Base-by-base conservation (phyloP, 495 filamentous ascomycete genomes). In the Tetracladium setigerum region DNA sequence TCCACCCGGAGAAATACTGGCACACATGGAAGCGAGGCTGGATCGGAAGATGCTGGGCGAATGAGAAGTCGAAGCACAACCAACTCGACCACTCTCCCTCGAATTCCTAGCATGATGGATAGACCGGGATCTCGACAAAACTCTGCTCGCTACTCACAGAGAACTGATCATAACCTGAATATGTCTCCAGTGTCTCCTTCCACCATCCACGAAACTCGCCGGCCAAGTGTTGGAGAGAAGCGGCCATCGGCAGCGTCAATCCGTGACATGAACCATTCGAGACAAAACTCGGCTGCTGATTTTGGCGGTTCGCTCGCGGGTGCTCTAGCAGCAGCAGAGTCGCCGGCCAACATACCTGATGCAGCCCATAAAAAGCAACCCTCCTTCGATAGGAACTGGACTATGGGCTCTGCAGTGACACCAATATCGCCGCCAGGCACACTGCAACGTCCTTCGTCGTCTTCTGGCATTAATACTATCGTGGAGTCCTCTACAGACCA, bases 331-430 rank as follows among this genome's bases (percentile, higher is more conserved):
- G 48, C 15, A 9, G 45, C 46, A 7, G 45, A 47, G 62, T 18
- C 37, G 11, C 16, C 50, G 12, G 19, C 35, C n/a, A 62, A 44
- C 56, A 12, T 38, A 8, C 60, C 27, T 61, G 47, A 61, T 30
- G 56, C 67, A 14, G 53, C 65, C 0, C 88, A 95, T 56, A 82
- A 81, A 58, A 92, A 90, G 61, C 82, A 87, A 51, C 79, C 84
- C 1, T 97, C 92, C 1, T 87, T 97, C 56, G 94, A 97, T 62
- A 74, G 82, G 17, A 82, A 83, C 46, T 99, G 94, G 92, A 89
- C 86, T 16, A 81, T 91, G 64, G 81, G 83, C 17, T 64, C 65
- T 51, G 72, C 69, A 19, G 38, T 46, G n/a, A 42, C 53, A 17
- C 57, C 57, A 8, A 18, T 41, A 2, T 14, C 43, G 3, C 16